These are phyloP conservation scores for Cercospora citrullina DNA, from an alignment of 2,329 filamentous ascomycete genomes.

Conservation along the genomic window DNA sequence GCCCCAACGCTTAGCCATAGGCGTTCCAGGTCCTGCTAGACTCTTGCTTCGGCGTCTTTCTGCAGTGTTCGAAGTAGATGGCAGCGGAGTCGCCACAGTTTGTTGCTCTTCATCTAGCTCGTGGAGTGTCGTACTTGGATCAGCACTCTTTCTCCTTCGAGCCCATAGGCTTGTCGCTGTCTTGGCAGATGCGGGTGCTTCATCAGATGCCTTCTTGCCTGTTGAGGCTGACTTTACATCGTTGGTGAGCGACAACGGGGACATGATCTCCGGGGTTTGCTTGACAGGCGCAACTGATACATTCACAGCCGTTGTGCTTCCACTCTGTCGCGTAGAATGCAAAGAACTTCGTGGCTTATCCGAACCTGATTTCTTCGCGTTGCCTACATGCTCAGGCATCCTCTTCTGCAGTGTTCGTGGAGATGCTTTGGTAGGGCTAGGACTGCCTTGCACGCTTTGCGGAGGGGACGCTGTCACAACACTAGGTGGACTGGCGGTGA, in stretches of 20 bases:
- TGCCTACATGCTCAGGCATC: constrained; percentile 32
- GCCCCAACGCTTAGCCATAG: constrained; percentile 3
- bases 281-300: background rate
- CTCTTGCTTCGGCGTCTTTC: constrained; percentile 22
- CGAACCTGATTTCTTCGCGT: constrained; percentile 24
- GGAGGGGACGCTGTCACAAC: background rate
- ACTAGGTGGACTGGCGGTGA: background rate
- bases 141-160: background rate
- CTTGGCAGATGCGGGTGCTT: background rate
- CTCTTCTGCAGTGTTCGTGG: constrained; percentile 37
- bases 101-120: constrained; percentile 7
- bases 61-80: constrained; percentile 2
- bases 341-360: constrained; percentile 17
- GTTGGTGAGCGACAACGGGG: background rate
- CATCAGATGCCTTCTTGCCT: background rate
- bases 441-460: background rate
- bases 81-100: constrained; percentile 4
- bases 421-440: background rate
- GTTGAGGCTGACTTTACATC: background rate
- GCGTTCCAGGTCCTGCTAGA: constrained; percentile 12
- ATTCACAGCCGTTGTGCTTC: background rate
- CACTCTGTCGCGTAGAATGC: constrained; percentile 4
- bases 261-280: background rate
- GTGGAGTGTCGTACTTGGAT: background rate
- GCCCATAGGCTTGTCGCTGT: background rate